Evolutionary conservation across 768 basidiomycete genomes (phyloP), one percentile per base, ranked within the genome.

Genomic region (Suillus brevipes): DNA sequence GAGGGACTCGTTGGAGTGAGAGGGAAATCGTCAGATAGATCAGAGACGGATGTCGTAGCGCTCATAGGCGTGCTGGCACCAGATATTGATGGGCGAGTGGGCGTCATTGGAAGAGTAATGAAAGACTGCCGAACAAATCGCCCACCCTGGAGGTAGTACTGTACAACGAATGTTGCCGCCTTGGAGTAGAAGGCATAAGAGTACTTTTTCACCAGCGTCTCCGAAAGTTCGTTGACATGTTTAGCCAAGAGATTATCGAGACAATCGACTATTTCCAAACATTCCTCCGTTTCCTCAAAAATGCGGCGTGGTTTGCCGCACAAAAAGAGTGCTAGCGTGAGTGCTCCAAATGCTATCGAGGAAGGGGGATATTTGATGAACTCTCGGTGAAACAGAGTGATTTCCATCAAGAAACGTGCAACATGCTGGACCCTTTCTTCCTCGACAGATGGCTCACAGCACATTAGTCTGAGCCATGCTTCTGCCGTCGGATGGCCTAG

Each of bases 321-420:
- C 58, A 98, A 85, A 80, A 87, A 92, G 60, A 95, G 87, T 6
- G 97, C 92, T 55, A 99, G 85, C 6, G 93, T 90, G 69, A 99
- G 81, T 25, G 95, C 87, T 59, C 92, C 97, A n/a, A 88, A 79
- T 40, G 97, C 97, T 73, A 98, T 90, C 49, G 91, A 85, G 1
- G 93, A 96, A 2, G 97, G 89, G 9, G 88, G 80, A 74, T 88
- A 91, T 72, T 88, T 88, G 78, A 97, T 83, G 78, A 96, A 99
- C 75, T 99, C 97, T 65, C 95, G 89, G 78, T 98, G 92, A 82
- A 98, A 99, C 60, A 99, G 87, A 37, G 97, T 98, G 73, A 98
- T 95, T 78, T 99, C 97, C 97, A 99, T 99, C 75, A 99, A 79
- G 83, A 99, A 99, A 58, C 97, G 89, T 3, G 97, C 95, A 68